Evolutionary conservation across 768 basidiomycete species (phyloP), one percentile per base, ranked within the genome.

Genomic region (Holtermannia corniformis): DNA sequence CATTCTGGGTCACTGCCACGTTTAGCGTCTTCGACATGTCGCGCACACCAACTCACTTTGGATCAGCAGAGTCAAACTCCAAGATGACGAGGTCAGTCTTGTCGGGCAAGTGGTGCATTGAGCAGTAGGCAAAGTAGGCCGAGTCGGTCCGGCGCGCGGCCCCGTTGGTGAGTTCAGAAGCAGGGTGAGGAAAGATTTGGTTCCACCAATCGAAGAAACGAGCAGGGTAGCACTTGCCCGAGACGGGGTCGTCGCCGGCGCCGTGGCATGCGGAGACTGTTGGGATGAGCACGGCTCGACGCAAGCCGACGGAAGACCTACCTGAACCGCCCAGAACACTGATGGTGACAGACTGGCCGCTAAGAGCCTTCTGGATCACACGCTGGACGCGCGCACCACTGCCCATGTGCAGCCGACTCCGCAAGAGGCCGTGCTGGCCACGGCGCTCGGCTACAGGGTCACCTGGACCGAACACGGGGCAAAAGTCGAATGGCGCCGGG

Each of bases 161-260:
- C 25, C 95, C 95, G 71, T 99, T 99, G 25, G 95, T 99, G 60
- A 99, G 80, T 71, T 97, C 92, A 1, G 90, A 89, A 1, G 87
- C 87, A 0, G 93, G 93, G 72, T 99, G 89, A 0, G 95, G 95
- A 74, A 99, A 99, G n/a, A 97, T 80, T 49, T 78, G 80, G 73
- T 92, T 90, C 87, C 93, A 95, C 93, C 95, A 99, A 44, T 84
- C 78, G 76, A 97, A 97, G 75, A 97, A 87, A 43, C 80, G 80
- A 20, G 88, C 82, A 0, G 95, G 93, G 73, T 96, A 99, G 72
- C 95, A 92, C 57, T 74, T 73, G 0, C 86, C 78, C 0, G 89
- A 82, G 47, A 95, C 77, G 5, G 87, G 89, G 66, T 92, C 86
- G 67, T 92, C 86, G 4, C 92, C 92, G 3, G 90, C 85, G 21